Base-by-base conservation (phyloP, 2,329 filamentous ascomycete genomes). In the Rhytidhysteron rufulum region DNA sequence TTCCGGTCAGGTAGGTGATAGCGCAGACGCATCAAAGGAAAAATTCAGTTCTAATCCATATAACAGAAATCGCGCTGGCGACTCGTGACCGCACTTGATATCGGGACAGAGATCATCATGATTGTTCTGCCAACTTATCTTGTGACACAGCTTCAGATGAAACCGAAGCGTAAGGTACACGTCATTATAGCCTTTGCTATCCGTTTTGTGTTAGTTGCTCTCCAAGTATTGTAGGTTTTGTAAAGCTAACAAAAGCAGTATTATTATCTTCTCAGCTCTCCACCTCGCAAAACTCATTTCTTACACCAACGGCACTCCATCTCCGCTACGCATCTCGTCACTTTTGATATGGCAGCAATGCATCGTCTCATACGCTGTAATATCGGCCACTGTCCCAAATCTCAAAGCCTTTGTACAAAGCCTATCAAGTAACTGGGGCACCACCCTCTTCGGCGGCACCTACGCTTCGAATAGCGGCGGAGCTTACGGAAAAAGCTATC, bases 141-240 rank as follows among this genome's bases (percentile, higher is more conserved):
- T 3, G 51, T 57, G 20, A 54, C 49, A 36, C 40, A 49, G 20
- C 47, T 63, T 3, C 53, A 59, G 15, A 62, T 62, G 58, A 41
- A 42, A 3, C 15, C 42, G 3, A 5, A 5, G 4, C 41, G 55
- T 25, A 63, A 63, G 37, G 9, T 58, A 5, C 55, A 58, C 33
- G 54, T 63, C n/a, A 30, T 57, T 3, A 41, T 48, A 0, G 44
- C 56, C 2, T 63, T 63, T 29, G 43, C 49, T 10, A 41, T 55
- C 16, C 51, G 58, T 1, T n/a, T 52, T 2, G 13, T 40, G 43
- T 50, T 40, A 11, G 38, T 45, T 16, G 20, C 11, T 18, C 13
- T 4, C 7, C 31, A 9, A 18, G 8, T 9, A 8, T 11, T 8
- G 16, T 36, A 15, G 13, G n/a, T 24, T 19, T 16, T n/a, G 19